Conservation (phyloP, 2,329 filamentous ascomycete genomes). For the Calonectria fujianensis region DNA sequence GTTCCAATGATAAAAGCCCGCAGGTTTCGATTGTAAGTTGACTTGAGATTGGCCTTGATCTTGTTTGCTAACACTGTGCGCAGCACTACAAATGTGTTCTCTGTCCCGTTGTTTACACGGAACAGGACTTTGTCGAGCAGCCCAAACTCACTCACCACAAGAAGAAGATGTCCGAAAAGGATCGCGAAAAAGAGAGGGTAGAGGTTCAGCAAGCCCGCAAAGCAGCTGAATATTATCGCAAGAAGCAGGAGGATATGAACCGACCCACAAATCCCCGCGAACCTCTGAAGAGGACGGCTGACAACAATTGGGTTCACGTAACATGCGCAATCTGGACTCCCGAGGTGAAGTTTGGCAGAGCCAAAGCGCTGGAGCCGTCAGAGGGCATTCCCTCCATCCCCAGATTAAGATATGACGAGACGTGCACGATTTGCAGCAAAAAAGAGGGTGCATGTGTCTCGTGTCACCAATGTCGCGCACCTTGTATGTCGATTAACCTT, state of each 20-base stretch:
- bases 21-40: constrained; percentile 89
- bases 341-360: constrained; percentile 94
- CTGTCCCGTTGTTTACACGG: constrained; percentile 88
- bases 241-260: constrained; percentile 88
- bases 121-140: constrained; percentile 89
- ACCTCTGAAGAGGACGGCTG: constrained; percentile 92
- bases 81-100: constrained; percentile 94
- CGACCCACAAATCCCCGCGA: constrained; percentile 90
- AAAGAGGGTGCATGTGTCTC: constrained; percentile 85
- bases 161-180: constrained; percentile 93
- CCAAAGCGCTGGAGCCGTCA: constrained; percentile 86
- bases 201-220: constrained; percentile 90
- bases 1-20: constrained; percentile 93
- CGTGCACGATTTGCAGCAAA: constrained; percentile 89
- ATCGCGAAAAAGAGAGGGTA: constrained; percentile 89
- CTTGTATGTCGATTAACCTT: constrained; percentile 62
- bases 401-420: constrained; percentile 81
- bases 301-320: constrained; percentile 99
- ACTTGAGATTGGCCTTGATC: neutral
- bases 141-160: constrained; percentile 72
- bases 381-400: constrained; percentile 93
- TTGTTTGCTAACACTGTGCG: constrained; percentile 55
- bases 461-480: constrained; percentile 83
- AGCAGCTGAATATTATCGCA: constrained; percentile 87
- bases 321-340: constrained; percentile 93